phyloP scores from a whole-genome alignment of 495 filamentous ascomycete genomes.

The Clohesyomyces aquaticus region DNA sequence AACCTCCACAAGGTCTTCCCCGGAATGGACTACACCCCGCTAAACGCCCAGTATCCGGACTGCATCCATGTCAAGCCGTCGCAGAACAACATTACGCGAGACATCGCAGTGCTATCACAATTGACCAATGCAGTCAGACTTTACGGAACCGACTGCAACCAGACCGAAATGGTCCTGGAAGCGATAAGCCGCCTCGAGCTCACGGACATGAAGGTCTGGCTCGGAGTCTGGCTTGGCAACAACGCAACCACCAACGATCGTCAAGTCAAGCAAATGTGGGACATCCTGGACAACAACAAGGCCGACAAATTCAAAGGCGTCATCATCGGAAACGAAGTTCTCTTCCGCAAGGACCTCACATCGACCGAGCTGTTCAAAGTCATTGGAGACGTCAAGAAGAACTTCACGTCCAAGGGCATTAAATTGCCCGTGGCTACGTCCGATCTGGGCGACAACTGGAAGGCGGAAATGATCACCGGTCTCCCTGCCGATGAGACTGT shows the following conservation, averaged over 20 bases:
- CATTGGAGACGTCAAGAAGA: conserved; percentile 60
- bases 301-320: conserved; percentile 75
- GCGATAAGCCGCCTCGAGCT: conserved; percentile 74
- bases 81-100: conserved; percentile 92
- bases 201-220: conserved; percentile 85
- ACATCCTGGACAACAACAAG: conserved; percentile 71
- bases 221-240: conserved; percentile 89
- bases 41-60: conserved; percentile 86
- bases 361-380: conserved; percentile 55
- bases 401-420: conserved; percentile 68
- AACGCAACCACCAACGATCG: conserved; percentile 83
- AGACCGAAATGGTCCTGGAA: conserved; percentile 91
- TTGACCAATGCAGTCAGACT: conserved; percentile 87
- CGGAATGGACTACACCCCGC: conserved; percentile 95
- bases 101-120: conserved; percentile 88
- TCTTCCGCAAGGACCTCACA: conserved; percentile 78
- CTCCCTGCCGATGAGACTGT: no score
- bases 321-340: conserved; percentile 92
- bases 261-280: conserved; percentile 79
- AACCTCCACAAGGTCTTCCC: conserved; percentile 91
- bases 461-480: conserved; percentile 62
- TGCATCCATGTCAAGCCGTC: conserved; percentile 77
- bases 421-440: conserved; percentile 81
- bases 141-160: conserved; percentile 97
- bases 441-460: conserved; percentile 92